Evolutionary conservation across 352 stramenopile genomes (phyloP), one percentile per base, ranked within the genome.

Genomic region (Globisporangium viniferum): DNA sequence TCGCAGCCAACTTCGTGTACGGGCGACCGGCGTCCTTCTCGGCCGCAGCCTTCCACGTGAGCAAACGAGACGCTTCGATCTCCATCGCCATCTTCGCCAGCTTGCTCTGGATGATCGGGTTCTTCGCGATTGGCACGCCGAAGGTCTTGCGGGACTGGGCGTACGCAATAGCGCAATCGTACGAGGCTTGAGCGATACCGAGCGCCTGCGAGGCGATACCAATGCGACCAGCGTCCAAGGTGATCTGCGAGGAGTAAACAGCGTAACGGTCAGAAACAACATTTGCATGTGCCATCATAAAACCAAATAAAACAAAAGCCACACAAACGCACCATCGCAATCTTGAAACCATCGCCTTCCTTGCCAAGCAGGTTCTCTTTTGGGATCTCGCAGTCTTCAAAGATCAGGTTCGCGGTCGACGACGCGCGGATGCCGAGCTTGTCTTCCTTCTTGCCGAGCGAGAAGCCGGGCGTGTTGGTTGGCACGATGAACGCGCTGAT

Each of bases 401-500:
- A 95, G 70, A 98, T 99, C 39, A 99, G 79, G 72, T 99, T 98
- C 29, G 91, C 86, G 3, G 97, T 99, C n/a, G 93, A 98, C 27
- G 94, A 98, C 24, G 85, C 97, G 14, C 96, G 84, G 59, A 99
- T 99, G n/a, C 97, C 97, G 20, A 99, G 79, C 73, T 99, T 99
- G 73, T 99, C 97, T 76, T 99, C 97, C 72, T 98, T 98, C 75
- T 98, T 98, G 65, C 97, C 97, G 24, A 99, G 78, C 48, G 91
- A 97, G 67, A 99, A 98, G 33, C 96, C 96, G 7, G 92, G 84
- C 29, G 84, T 80, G 73, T 97, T 81, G 27, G 84, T 97, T 15
- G 93, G 91, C 49, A 99, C 94, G 66, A 99, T 88, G 74, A 99
- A 99, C 3, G 97, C 97, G 41, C 92, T 98, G 71, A 99, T 99